Base-by-base conservation (phyloP, 2,329 filamentous ascomycete genomes). In the Lachnellula arida region DNA sequence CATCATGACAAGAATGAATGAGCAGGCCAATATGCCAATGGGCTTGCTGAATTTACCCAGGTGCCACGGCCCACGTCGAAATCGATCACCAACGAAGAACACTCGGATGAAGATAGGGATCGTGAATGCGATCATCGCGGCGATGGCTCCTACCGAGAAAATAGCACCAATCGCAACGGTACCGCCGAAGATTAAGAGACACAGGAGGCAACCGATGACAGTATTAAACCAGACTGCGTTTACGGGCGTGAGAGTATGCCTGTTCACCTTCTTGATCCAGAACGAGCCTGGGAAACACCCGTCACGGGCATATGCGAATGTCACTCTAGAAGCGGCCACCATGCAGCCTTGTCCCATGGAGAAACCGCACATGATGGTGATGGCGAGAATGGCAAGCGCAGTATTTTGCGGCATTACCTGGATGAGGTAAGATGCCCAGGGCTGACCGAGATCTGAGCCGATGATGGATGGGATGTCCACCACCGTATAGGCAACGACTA, bases 321-420 rank as follows among this genome's bases (percentile, higher is more conserved):
- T 86, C 44, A 87, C 85, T 59, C 85, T 75, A n/a, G 79, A 84
- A 5, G 74, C 74, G 1, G 74, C 73, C 49, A 88, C 81, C 84
- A 87, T 87, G 66, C 84, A 87, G 0, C 83, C 85, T 68, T 88
- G 85, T 5, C 85, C 85, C 85, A 88, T 87, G 35, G 78, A 81
- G 67, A 87, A 87, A 1, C 81, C 82, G 56, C 82, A 85, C 48
- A 87, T 75, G 61, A 88, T 85, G 0, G 84, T 87, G 32, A 87
- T 68, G 0, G 76, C 69, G 3, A 87, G 76, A 43, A 87, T 77
- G 1, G 81, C 80, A 17, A 86, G 72, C 5, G 81, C 81, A 4
- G 76, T 78, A 53, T 80, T 81, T 58, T 80, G 74, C 0, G 82
- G 79, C 67, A 87, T 74, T 46, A 84, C 78, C 66, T 88, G 82